Conservation (phyloP, 208 protist genomes). For the Trypanosomatidae sp. region DNA sequence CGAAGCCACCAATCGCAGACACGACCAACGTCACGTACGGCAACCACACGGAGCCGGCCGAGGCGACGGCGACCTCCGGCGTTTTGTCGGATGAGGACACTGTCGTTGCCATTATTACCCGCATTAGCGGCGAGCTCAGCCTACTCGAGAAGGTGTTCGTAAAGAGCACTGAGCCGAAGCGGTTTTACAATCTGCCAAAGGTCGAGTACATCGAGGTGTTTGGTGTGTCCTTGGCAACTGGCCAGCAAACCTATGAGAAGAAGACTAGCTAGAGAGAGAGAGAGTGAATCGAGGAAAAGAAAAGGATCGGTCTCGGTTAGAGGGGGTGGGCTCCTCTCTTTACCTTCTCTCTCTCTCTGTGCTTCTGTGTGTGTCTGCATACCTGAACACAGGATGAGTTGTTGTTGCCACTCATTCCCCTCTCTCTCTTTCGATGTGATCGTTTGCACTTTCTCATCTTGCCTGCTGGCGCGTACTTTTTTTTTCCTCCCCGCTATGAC, state of each 20-base stretch:
- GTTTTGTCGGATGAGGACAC: conserved; percentile 33
- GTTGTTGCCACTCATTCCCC: neutral
- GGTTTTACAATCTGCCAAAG: conserved; percentile 71
- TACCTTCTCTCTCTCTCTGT: neutral
- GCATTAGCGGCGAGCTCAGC: conserved; percentile 48
- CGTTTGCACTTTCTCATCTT: neutral
- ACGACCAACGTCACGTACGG: conserved; percentile 16
- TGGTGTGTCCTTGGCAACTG: conserved; percentile 55
- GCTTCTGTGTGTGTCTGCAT: neutral
- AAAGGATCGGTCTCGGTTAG: neutral
- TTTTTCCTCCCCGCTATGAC: neutral
- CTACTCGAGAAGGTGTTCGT: conserved; percentile 67
- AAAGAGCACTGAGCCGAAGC: conserved; percentile 71
- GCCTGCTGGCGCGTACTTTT: neutral
- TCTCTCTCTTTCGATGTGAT: neutral
- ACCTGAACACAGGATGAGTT: neutral
- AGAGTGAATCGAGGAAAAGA: neutral
- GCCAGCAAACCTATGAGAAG: conserved; percentile 59
- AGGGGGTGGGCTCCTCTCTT: neutral
- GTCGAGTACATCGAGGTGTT: conserved; percentile 82
- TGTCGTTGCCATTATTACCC: conserved; percentile 38
- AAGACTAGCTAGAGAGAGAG: conserved; percentile 21
- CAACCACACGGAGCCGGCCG: conserved; percentile 17
- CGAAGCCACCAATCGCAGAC: conserved; percentile 3
- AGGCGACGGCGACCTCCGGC: conserved; percentile 13